Percentiles rank a stretch among this genome's conserved stretches.
Evolutionary conservation across 2,329 filamentous ascomycete genomes (phyloP).

Genomic region (Stagonosporopsis chrysanthemi): DNA sequence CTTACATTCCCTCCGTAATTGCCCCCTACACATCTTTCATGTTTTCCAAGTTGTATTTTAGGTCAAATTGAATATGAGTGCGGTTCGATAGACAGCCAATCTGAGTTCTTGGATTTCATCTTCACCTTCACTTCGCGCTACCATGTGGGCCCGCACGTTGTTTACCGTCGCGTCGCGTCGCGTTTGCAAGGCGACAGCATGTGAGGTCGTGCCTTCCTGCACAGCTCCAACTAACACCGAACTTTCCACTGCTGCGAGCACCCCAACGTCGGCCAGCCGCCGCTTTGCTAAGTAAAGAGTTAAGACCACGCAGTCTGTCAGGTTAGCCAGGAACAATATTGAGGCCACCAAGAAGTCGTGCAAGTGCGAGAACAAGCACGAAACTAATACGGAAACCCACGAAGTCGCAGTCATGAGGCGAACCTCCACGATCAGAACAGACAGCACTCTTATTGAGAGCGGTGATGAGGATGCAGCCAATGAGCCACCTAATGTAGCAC

Average conservation of each 20-base stretch:
- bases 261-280: neutral
- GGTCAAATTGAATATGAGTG: constrained; percentile 24
- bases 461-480: neutral
- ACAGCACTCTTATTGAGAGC: constrained; percentile 3
- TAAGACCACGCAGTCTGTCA: constrained; percentile 12
- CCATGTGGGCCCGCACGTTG: neutral
- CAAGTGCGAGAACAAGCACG: neutral
- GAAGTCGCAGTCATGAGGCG: neutral
- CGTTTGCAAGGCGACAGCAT: constrained; percentile 1
- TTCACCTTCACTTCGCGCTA: constrained; percentile 10
- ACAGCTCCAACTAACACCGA: neutral
- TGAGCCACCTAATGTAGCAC: neutral
- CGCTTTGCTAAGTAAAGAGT: constrained; percentile 11
- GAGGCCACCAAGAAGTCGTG: neutral
- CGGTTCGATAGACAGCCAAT: constrained; percentile 18
- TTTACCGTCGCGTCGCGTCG: neutral
- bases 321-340: neutral
- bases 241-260: neutral
- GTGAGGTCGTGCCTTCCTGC: neutral
- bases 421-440: neutral
- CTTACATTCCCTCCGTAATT: constrained; percentile 24
- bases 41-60: constrained; percentile 24
- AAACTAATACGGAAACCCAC: neutral
- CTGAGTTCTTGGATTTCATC: constrained; percentile 5
- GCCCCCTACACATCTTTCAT: constrained; percentile 19